Percentiles rank a stretch among this genome's conserved stretches.
These are phyloP conservation scores for Pugionium cornutum DNA, from an alignment of 345 rosid genomes.

Conservation along the genomic window DNA sequence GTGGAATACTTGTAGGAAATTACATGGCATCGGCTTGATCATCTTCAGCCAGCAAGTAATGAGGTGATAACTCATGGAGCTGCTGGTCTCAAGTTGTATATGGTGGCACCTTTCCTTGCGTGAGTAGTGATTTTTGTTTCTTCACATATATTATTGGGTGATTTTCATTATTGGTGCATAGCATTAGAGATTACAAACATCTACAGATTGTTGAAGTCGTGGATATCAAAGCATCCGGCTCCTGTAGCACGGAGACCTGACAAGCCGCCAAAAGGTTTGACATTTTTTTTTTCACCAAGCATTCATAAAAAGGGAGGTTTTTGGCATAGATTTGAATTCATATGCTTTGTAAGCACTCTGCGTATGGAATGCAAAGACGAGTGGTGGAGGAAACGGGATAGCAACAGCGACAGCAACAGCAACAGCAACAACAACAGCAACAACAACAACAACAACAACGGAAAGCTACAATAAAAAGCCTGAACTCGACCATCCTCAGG, in stretches of 20 bases:
- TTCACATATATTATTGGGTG: background rate
- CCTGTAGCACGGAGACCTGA: constrained; percentile 59
- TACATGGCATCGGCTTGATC: constrained; percentile 90
- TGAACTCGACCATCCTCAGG: constrained; percentile 49
- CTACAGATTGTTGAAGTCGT: constrained; percentile 69
- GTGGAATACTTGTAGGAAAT: constrained; percentile 68
- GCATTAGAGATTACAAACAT: constrained; percentile 13
- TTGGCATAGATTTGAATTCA: constrained; percentile 27
- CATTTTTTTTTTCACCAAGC: constrained; percentile 20
- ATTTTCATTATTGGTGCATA: constrained; percentile 6
- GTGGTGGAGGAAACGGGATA: constrained; percentile 53
- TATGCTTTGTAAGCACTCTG: constrained; percentile 49
- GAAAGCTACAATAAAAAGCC: constrained; percentile 39
- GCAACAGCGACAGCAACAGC: constrained; percentile 17
- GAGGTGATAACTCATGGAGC: constrained; percentile 84
- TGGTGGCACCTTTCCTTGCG: constrained; percentile 94
- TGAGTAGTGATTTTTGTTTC: constrained; percentile 44
- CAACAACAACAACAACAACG: constrained; percentile 18
- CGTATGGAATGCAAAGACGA: constrained; percentile 82
- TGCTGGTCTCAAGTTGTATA: constrained; percentile 89
- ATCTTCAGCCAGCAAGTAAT: constrained; percentile 71
- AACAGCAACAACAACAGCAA: background rate
- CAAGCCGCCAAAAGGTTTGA: constrained; percentile 62
- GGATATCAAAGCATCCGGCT: constrained; percentile 70
- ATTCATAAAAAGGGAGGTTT: constrained; percentile 6